Percentiles rank a stretch among this genome's conserved stretches.
Conservation (phyloP, 1,139 yeast genomes). For the Citeromyces hawaiiensis region DNA sequence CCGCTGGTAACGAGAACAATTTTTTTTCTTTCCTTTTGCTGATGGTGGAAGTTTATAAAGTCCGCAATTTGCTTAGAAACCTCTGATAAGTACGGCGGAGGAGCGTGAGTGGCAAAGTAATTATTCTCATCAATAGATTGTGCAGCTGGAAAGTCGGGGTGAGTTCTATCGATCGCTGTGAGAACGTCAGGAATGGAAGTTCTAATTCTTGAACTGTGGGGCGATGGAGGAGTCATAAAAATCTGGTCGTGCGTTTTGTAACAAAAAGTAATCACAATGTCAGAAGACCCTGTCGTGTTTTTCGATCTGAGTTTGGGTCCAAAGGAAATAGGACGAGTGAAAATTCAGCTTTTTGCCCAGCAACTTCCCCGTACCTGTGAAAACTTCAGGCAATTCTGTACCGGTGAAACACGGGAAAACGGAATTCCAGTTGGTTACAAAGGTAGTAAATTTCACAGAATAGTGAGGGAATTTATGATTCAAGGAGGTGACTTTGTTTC, state of each 20-base stretch:
- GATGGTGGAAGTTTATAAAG: constrained; percentile 39
- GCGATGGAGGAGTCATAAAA: constrained; percentile 7
- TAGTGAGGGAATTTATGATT: constrained; percentile 65
- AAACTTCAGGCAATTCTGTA: constrained; percentile 41
- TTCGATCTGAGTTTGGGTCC: constrained; percentile 21
- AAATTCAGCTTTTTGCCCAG: constrained; percentile 27
- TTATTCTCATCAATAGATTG: constrained; percentile 56
- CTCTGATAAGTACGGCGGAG: constrained; percentile 63
- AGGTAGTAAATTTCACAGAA: constrained; percentile 46
- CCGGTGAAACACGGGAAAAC: constrained; percentile 31
- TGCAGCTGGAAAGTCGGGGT: constrained; percentile 75
- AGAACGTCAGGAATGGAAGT: constrained; percentile 63
- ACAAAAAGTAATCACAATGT: no score
- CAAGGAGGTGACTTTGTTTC: constrained; percentile 60
- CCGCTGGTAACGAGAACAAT: constrained; percentile 87
- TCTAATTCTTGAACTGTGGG: constrained; percentile 17
- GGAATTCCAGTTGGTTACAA: constrained; percentile 26
- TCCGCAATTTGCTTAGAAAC: constrained; percentile 39
- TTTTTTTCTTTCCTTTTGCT: constrained; percentile 24
- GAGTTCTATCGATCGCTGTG: constrained; percentile 66
- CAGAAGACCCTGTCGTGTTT: constrained; percentile 23
- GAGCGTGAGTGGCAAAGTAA: constrained; percentile 57
- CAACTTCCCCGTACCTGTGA: constrained; percentile 34
- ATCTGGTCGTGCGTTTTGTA: background rate
- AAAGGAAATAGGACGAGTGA: constrained; percentile 24